phyloP scores from a whole-genome alignment of 2,329 filamentous ascomycete genomes.

The Albifimbria verrucaria region DNA sequence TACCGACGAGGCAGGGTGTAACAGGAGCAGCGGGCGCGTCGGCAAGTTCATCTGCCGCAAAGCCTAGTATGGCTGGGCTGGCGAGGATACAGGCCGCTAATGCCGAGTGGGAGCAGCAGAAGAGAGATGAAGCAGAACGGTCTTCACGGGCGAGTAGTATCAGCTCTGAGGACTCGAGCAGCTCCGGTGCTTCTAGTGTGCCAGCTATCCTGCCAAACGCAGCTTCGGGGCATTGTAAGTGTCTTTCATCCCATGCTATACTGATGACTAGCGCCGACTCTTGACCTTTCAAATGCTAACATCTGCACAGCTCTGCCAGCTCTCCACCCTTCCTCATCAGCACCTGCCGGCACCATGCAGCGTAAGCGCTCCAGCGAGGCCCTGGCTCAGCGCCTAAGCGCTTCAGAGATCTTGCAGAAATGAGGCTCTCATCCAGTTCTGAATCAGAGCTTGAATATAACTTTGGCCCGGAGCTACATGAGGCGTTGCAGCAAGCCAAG shows the following conservation, averaged over 20 bases:
- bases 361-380: neutral
- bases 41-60: neutral
- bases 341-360: neutral
- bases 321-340: neutral
- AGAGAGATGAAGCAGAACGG: neutral
- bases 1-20: neutral
- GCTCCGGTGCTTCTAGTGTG: neutral
- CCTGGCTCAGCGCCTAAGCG: neutral
- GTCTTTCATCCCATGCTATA: too few species aligned
- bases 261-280: too few species aligned
- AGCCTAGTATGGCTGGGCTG: conserved; percentile 8
- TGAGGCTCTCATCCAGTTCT: neutral
- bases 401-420: neutral
- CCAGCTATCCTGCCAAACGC: neutral
- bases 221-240: neutral
- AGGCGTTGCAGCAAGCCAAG: neutral
- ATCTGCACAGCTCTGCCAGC: neutral
- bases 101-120: conserved; percentile 24
- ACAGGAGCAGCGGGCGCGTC: too few species aligned
- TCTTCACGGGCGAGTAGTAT: neutral
- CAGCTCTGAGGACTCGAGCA: neutral
- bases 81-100: conserved; percentile 25
- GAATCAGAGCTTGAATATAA: neutral
- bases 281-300: neutral
- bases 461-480: neutral